Conservation (phyloP, 257 asterid species). For the Linderniella brevidens region DNA sequence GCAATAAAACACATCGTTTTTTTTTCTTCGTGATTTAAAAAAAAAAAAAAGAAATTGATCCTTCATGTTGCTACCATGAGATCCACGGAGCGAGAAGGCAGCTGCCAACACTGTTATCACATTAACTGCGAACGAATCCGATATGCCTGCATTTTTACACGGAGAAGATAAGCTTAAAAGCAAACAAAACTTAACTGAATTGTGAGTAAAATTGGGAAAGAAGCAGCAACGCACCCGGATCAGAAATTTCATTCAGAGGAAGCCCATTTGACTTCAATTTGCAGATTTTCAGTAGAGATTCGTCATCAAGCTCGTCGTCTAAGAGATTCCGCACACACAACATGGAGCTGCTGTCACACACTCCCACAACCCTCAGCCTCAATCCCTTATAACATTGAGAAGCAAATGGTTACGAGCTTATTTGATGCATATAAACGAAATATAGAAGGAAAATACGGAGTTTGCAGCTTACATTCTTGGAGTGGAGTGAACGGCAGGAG, state of each 20-base stretch:
- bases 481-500: slow-evolving; percentile 59
- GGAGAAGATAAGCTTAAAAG: background rate
- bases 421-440: background rate
- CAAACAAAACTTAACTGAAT: too few relatives aligned
- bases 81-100: too few relatives aligned
- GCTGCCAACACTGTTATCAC: too few relatives aligned
- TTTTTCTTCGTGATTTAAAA: too few relatives aligned
- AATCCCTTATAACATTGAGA: slow-evolving; percentile 51
- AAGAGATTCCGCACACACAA: slow-evolving; percentile 36
- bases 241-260: slow-evolving; percentile 30
- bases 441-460: background rate
- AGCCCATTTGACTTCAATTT: slow-evolving; percentile 45
- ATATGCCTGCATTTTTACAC: slow-evolving; percentile 31
- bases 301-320: slow-evolving; percentile 47
- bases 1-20: too few relatives aligned
- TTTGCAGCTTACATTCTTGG: slow-evolving; percentile 30
- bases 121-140: background rate
- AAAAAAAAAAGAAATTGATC: too few relatives aligned
- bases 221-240: slow-evolving; percentile 30
- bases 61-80: too few relatives aligned
- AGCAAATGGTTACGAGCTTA: slow-evolving; percentile 1
- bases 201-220: background rate
- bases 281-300: slow-evolving; percentile 39
- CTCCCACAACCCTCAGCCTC: slow-evolving; percentile 64
- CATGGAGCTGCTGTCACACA: slow-evolving; percentile 69